These are phyloP conservation scores for Arabidopsis suecica DNA, from an alignment of 345 rosid species.

Conservation along the genomic window DNA sequence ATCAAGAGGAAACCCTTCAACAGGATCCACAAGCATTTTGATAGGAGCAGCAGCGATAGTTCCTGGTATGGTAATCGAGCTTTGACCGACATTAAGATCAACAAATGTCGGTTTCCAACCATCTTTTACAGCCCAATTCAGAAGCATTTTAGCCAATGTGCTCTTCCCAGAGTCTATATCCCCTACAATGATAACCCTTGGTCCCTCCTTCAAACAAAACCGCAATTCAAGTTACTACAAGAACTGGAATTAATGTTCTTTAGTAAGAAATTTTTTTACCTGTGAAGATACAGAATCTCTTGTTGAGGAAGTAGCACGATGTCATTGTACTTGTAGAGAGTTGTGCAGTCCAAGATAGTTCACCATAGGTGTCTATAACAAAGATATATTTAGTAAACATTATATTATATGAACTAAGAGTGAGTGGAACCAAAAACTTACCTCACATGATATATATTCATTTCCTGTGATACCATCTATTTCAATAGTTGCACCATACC, in stretches of 20 bases:
- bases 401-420: background rate
- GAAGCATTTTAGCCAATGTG: conserved; percentile 78
- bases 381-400: background rate
- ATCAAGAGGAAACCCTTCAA: conserved; percentile 80
- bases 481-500: conserved; percentile 82
- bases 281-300: conserved; percentile 45
- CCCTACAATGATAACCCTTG: conserved; percentile 80
- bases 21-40: conserved; percentile 77
- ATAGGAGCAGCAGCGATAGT: conserved; percentile 77
- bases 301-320: conserved; percentile 44
- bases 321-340: conserved; percentile 61
- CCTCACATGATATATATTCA: conserved; percentile 74
- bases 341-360: conserved; percentile 74
- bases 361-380: conserved; percentile 74
- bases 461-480: conserved; percentile 65
- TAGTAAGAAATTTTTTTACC: conserved; percentile 44
- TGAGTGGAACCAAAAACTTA: conserved; percentile 23
- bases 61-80: conserved; percentile 75
- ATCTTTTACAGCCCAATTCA: conserved; percentile 88
- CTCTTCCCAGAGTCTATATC: conserved; percentile 78
- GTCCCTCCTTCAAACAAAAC: conserved; percentile 58
- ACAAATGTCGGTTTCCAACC: conserved; percentile 84
- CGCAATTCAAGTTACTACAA: background rate
- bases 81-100: conserved; percentile 88
- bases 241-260: background rate